A percentile compares a stretch with the other conserved stretches of the same genome.
Conservation (phyloP, 345 rosid species). For the Gossypium stocksii region DNA sequence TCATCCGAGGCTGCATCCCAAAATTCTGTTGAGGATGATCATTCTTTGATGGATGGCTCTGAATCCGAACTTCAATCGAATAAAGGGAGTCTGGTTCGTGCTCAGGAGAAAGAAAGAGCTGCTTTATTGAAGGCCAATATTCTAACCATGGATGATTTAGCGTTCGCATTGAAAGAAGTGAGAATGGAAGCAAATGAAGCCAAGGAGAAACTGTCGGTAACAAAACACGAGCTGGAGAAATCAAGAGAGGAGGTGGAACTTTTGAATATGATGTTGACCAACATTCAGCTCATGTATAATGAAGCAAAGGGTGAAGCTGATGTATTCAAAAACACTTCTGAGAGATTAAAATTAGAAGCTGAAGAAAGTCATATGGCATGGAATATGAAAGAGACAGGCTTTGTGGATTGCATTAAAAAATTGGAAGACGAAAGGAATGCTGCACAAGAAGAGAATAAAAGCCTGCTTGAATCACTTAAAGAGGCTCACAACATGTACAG, state of each 20-base stretch:
- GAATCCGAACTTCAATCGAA: conserved; percentile 37
- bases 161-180: conserved; percentile 72
- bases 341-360: conserved; percentile 64
- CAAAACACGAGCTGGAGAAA: conserved; percentile 37
- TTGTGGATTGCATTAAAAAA: conserved; percentile 57
- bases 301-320: conserved; percentile 58
- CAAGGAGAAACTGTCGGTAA: conserved; percentile 20
- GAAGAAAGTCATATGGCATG: conserved; percentile 71
- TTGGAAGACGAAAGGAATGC: conserved; percentile 65
- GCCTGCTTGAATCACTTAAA: conserved; percentile 42
- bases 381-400: conserved; percentile 69
- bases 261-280: conserved; percentile 31
- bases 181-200: conserved; percentile 47
- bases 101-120: conserved; percentile 34
- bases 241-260: conserved; percentile 30
- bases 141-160: conserved; percentile 70
- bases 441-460: conserved; percentile 42
- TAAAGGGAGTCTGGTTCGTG: conserved; percentile 22
- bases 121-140: conserved; percentile 25
- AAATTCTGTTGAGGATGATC: background rate
- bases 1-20: conserved; percentile 23
- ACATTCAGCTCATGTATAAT: conserved; percentile 27
- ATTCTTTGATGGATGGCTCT: conserved; percentile 20
- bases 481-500: conserved; percentile 39
- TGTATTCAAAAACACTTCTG: conserved; percentile 44